Evolutionary conservation across 2,329 filamentous ascomycete species (phyloP).

Genomic region (Aspergillus thermomutatus): DNA sequence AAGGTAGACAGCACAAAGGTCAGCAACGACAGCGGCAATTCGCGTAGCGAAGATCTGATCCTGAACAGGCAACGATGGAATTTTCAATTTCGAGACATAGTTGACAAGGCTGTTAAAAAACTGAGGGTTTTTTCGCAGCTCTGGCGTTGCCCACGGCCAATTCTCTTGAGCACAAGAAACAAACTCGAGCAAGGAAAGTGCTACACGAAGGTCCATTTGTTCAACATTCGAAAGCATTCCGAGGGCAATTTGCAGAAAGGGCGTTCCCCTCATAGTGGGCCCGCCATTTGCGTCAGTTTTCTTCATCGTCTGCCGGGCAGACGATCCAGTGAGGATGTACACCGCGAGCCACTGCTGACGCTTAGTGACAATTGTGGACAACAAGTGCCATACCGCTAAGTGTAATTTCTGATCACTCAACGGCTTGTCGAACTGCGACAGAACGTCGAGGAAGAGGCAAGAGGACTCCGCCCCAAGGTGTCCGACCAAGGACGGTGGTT

Average conservation of each 20-base stretch:
- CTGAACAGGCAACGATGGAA: constrained; percentile 46
- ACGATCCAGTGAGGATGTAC: constrained; percentile 83
- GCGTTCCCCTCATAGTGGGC: constrained; percentile 51
- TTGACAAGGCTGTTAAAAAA: constrained; percentile 71
- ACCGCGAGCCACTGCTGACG: constrained; percentile 96
- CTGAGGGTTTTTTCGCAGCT: constrained; percentile 67
- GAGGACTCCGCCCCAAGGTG: constrained; percentile 80
- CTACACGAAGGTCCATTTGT: constrained; percentile 61
- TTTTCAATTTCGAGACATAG: constrained; percentile 63
- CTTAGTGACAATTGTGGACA: constrained; percentile 80
- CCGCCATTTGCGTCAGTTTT: constrained; percentile 47
- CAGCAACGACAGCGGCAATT: constrained; percentile 77
- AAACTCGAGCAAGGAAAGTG: constrained; percentile 78
- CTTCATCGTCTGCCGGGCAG: constrained; percentile 71
- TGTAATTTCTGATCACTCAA: constrained; percentile 64
- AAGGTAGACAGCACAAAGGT: constrained; percentile 86
- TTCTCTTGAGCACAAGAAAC: constrained; percentile 85
- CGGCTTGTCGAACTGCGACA: constrained; percentile 74
- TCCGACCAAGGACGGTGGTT: constrained; percentile 90
- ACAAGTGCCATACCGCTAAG: constrained; percentile 74
- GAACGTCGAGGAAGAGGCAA: constrained; percentile 75
- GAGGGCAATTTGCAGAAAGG: constrained; percentile 72
- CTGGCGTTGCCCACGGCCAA: constrained; percentile 91
- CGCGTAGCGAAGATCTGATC: constrained; percentile 59
- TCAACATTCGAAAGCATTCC: constrained; percentile 65